phyloP scores from a whole-genome alignment of 768 basidiomycete genomes.

The Mycena filopes region DNA sequence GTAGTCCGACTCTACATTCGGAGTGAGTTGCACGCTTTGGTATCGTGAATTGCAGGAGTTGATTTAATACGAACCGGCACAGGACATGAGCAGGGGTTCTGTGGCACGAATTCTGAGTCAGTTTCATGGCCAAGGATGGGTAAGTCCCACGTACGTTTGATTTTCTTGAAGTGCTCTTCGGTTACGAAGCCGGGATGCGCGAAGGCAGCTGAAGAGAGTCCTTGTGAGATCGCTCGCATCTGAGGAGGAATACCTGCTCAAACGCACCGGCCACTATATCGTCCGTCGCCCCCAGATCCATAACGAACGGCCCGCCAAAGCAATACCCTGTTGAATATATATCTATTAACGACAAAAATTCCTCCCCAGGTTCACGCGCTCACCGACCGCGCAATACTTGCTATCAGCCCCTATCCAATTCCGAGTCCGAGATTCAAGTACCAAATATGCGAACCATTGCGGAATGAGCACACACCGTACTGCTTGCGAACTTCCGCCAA shows the following conservation, averaged over 20 bases:
- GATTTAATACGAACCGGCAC: constrained; percentile 58
- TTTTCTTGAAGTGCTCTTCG: constrained; percentile 57
- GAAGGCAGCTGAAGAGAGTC: constrained; percentile 55
- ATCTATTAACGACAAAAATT: background rate
- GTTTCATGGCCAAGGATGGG: background rate
- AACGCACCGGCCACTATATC: constrained; percentile 58
- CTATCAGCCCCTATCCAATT: constrained; percentile 8
- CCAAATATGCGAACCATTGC: too few species aligned
- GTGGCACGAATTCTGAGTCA: background rate
- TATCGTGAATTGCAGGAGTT: too few species aligned
- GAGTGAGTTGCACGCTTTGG: too few species aligned
- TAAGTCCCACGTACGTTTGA: constrained; percentile 51
- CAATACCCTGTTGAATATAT: constrained; percentile 57
- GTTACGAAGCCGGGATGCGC: constrained; percentile 65
- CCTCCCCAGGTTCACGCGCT: background rate
- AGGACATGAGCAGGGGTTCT: constrained; percentile 67
- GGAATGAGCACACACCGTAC: constrained; percentile 51
- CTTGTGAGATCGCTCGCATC: background rate
- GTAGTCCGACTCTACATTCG: constrained; percentile 67
- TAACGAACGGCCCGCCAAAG: constrained; percentile 64
- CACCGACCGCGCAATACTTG: constrained; percentile 26
- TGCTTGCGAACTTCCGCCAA: constrained; percentile 57
- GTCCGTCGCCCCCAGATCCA: constrained; percentile 58
- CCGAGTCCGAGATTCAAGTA: background rate
- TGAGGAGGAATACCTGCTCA: background rate